These are phyloP conservation scores for Aspergillus neoniger DNA, from an alignment of 2,329 filamentous ascomycete species.

Conservation along the genomic window DNA sequence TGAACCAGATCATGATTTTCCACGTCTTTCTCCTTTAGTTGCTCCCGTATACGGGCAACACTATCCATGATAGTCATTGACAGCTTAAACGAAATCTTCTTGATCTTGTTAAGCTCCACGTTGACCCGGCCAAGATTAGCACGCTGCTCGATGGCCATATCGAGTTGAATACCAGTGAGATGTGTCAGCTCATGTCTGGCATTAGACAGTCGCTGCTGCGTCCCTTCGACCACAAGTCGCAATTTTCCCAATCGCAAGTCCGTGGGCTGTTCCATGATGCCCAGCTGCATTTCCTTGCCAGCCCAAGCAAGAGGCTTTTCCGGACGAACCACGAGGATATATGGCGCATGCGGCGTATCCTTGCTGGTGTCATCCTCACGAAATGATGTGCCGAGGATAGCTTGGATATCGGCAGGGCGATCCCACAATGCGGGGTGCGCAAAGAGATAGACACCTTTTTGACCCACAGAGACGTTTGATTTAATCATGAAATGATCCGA, in stretches of 20 bases:
- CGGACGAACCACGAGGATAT: constrained; percentile 80
- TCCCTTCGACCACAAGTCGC: constrained; percentile 84
- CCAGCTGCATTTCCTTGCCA: constrained; percentile 70
- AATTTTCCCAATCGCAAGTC: constrained; percentile 86
- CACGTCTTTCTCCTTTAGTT: constrained; percentile 68
- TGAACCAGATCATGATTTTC: constrained; percentile 96
- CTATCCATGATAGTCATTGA: constrained; percentile 99
- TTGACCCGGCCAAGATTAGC: constrained; percentile 94
- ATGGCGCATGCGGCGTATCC: constrained; percentile 72
- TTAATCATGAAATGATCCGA: constrained; percentile 88
- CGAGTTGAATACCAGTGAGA: constrained; percentile 78
- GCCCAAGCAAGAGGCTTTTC: constrained; percentile 80
- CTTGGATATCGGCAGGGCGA: constrained; percentile 78
- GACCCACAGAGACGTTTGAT: constrained; percentile 64
- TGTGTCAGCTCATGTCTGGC: constrained; percentile 78
- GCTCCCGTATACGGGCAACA: constrained; percentile 85
- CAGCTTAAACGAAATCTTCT: constrained; percentile 92
- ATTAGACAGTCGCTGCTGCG: constrained; percentile 72
- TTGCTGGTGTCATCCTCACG: constrained; percentile 69
- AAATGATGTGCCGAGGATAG: constrained; percentile 78
- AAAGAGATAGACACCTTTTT: constrained; percentile 77
- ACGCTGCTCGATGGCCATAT: constrained; percentile 85
- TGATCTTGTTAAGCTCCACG: constrained; percentile 85
- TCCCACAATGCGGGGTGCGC: constrained; percentile 78
- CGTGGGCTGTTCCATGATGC: constrained; percentile 74